Evolutionary conservation across 2,329 filamentous ascomycete genomes (phyloP).

Genomic region (Colletotrichum truncatum): DNA sequence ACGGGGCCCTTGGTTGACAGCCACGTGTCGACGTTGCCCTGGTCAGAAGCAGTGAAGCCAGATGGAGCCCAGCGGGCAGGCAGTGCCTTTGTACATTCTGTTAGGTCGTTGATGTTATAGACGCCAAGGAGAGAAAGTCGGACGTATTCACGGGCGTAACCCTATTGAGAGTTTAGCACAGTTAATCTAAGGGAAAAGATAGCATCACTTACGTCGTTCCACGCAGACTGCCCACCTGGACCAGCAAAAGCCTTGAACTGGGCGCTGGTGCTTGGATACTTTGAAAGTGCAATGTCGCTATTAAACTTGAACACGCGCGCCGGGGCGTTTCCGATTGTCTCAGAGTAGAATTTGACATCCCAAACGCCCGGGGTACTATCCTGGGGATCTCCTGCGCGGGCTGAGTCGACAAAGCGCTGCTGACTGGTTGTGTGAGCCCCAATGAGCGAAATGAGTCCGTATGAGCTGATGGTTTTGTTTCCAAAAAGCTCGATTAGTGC

Average conservation of each 20-base stretch:
- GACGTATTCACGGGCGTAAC: constrained; percentile 61
- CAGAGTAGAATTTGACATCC: constrained; percentile 60
- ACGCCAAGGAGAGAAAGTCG: constrained; percentile 64
- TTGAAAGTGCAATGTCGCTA: constrained; percentile 50
- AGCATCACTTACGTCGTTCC: constrained; percentile 46
- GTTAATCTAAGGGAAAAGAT: too few relatives aligned
- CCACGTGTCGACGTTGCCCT: constrained; percentile 24
- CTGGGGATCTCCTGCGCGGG: constrained; percentile 53
- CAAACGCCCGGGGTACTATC: constrained; percentile 58
- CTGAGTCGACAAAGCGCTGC: constrained; percentile 53
- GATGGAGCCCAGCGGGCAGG: constrained; percentile 38
- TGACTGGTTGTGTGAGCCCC: constrained; percentile 62
- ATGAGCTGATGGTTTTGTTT: constrained; percentile 61
- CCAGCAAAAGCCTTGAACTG: constrained; percentile 49
- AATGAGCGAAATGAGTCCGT: constrained; percentile 60
- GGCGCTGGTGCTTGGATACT: constrained; percentile 44
- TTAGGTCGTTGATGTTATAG: constrained; percentile 62
- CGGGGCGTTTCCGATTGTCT: constrained; percentile 43
- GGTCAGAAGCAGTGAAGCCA: constrained; percentile 10
- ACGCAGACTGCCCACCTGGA: constrained; percentile 43
- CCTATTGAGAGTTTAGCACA: constrained; percentile 33
- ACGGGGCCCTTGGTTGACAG: constrained; percentile 3
- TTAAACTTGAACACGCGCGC: constrained; percentile 49
- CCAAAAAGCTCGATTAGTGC: constrained; percentile 57
- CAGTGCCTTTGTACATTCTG: constrained; percentile 63